A percentile compares a stretch with the other conserved stretches of the same genome.
Evolutionary conservation across 345 rosid species (phyloP).

Genomic region (Punica granatum): DNA sequence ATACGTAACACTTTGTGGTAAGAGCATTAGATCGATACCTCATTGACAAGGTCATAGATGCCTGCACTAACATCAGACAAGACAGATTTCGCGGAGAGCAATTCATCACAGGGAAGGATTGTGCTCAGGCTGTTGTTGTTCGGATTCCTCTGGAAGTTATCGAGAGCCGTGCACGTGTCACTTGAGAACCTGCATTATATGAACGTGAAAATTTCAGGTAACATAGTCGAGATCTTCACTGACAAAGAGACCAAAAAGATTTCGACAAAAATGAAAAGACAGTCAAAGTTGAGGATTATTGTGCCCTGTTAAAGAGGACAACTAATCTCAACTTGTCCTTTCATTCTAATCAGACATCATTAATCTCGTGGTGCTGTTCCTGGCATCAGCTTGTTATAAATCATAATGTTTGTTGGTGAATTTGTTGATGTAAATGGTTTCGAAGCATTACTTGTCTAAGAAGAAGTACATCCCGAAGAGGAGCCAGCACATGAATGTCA

Average conservation of each 20-base stretch:
- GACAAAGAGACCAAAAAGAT: not conserved
- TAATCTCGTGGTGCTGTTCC: no score
- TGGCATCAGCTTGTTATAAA: no score
- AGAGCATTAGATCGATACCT: conserved; percentile 19
- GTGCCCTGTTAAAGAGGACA: no score
- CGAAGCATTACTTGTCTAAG: conserved; percentile 35
- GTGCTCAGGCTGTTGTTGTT: conserved; percentile 57
- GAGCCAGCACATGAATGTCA: conserved; percentile 53
- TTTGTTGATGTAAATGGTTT: no score
- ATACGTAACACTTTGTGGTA: not conserved
- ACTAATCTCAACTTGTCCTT: no score
- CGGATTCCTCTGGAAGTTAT: conserved; percentile 48
- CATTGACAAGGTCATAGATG: conserved; percentile 40
- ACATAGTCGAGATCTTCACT: not conserved
- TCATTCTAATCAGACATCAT: not conserved
- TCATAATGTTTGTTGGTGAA: no score
- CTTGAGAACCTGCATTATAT: conserved; percentile 46
- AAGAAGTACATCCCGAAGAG: conserved; percentile 54
- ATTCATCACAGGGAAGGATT: conserved; percentile 56
- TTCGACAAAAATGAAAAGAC: no score
- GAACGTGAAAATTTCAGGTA: not conserved
- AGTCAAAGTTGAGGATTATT: no score
- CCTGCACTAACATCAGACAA: conserved; percentile 39
- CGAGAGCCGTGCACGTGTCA: conserved; percentile 53
- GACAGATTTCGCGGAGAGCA: conserved; percentile 38